Base-by-base conservation (phyloP, 148 eudicot genomes). In the Cornus controversa region DNA sequence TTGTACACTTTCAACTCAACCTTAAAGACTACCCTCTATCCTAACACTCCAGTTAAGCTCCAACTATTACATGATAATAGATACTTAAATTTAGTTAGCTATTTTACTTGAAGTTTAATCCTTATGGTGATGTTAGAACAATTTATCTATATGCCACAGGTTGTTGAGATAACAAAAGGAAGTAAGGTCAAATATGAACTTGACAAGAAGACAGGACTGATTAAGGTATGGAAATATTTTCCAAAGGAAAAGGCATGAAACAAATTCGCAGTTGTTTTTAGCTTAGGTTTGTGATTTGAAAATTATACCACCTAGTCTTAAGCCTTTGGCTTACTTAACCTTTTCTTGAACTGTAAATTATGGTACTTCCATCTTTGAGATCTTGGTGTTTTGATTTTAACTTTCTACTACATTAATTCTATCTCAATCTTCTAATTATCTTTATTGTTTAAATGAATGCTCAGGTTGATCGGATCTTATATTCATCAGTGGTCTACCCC, bases 401-500 rank as follows among this genome's bases (percentile, higher is more conserved):
- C 5, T 14, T 54, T 3, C 20, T 54, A 54, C 20, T 54, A 54
- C 60, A 14, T 54, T 54, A 54, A 14, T 54, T 54, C 60, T 14
- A 22, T 54, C 4, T 54, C 60, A 14, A 5, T 4, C 4, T 20
- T 15, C 60, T 54, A 11, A 2, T 54, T 14, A 15, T 54, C 1
- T 47, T 47, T 18, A 1, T 9, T 67, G 37, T 16, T 20, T 14
- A 34, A 29, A 66, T 62, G 71, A 2, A 22, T 58, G 57, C 50
- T 6, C 82, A 93, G 98, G 98, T 91, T 66, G 98, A 93, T 77
- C 93, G 98, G 10, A 80, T 93, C 79, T 85, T 93, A 6, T 91
- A 93, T 82, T 93, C 98, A 69, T 93, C 96, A 0, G 96, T 93
- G 73, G 96, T 93, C 23, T 93, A 93, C 72, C 98, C 98, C 75